phyloP scores from a whole-genome alignment of 164 flowering plant species.

The Dillenia suffruticosa region DNA sequence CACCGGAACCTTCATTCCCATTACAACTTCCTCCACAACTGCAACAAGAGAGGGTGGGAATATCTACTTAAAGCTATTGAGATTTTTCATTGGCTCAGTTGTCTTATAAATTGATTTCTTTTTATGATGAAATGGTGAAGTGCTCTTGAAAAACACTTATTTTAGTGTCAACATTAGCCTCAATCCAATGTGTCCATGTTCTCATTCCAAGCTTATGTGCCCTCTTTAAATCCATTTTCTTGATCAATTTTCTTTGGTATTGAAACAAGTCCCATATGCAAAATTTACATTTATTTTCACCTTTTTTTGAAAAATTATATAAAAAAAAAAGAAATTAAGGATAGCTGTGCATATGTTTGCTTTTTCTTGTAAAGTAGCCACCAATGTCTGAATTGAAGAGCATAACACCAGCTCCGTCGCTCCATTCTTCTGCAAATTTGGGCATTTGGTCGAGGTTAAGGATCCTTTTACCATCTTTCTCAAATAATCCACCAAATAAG shows the following conservation, averaged over 20 bases:
- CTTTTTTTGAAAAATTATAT: no score
- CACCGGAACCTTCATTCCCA: constrained; percentile 38
- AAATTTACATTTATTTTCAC: no score
- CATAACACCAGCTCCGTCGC: constrained; percentile 56
- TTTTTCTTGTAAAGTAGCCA: constrained; percentile 45
- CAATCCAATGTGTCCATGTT: constrained; percentile 65
- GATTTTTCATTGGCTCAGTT: constrained; percentile 44
- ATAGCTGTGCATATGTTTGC: constrained; percentile 54
- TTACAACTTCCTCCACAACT: constrained; percentile 25
- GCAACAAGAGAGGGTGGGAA: constrained; percentile 26
- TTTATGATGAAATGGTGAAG: constrained; percentile 57
- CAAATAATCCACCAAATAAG: constrained; percentile 51
- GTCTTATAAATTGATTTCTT: constrained; percentile 36
- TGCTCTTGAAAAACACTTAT: constrained; percentile 48
- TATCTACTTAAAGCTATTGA: constrained; percentile 16
- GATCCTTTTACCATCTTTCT: constrained; percentile 16
- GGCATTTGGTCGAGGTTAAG: constrained; percentile 40
- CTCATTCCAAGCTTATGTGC: constrained; percentile 43
- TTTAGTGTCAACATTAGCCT: constrained; percentile 43
- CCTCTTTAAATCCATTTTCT: constrained; percentile 25
- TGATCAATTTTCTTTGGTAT: constrained; percentile 21
- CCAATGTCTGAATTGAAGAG: constrained; percentile 78
- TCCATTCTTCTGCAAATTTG: constrained; percentile 36
- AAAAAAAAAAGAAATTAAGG: no score
- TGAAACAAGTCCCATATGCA: constrained; percentile 61